Evolutionary conservation across 2,329 filamentous ascomycete genomes (phyloP).

Genomic region (Microsporum canis): DNA sequence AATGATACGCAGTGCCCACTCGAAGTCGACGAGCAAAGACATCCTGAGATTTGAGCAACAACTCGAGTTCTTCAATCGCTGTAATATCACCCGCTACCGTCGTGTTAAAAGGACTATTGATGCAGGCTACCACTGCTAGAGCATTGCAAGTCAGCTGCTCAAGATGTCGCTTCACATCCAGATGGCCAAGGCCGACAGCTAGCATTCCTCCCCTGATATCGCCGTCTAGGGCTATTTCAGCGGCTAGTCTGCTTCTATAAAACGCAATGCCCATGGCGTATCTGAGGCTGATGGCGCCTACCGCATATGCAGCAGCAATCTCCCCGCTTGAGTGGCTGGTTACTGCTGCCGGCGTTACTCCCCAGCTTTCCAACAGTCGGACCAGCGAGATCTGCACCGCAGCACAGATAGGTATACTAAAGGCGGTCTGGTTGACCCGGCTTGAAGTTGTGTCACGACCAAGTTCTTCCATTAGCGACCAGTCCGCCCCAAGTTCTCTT

Average conservation of each 20-base stretch:
- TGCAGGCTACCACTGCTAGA: background rate
- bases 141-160: slow-evolving; percentile 17
- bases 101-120: slow-evolving; percentile 27
- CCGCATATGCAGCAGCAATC: slow-evolving; percentile 19
- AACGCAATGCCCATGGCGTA: slow-evolving; percentile 18
- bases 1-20: slow-evolving; percentile 21
- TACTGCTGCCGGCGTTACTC: slow-evolving; percentile 11
- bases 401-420: slow-evolving; percentile 18
- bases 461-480: slow-evolving; percentile 3
- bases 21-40: slow-evolving; percentile 17
- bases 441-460: background rate
- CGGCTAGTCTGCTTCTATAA: slow-evolving; percentile 20
- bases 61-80: slow-evolving; percentile 17
- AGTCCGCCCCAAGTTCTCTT: background rate
- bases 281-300: slow-evolving; percentile 11
- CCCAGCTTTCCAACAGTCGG: slow-evolving; percentile 15
- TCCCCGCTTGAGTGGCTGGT: slow-evolving; percentile 22
- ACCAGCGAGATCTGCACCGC: slow-evolving; percentile 18
- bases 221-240: slow-evolving; percentile 2
- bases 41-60: slow-evolving; percentile 16
- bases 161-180: background rate
- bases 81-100: slow-evolving; percentile 29
- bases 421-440: slow-evolving; percentile 19
- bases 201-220: background rate
- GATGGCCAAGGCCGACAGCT: background rate